Conservation (phyloP, 2,329 filamentous ascomycete species). For the Venturiaceae sp. region DNA sequence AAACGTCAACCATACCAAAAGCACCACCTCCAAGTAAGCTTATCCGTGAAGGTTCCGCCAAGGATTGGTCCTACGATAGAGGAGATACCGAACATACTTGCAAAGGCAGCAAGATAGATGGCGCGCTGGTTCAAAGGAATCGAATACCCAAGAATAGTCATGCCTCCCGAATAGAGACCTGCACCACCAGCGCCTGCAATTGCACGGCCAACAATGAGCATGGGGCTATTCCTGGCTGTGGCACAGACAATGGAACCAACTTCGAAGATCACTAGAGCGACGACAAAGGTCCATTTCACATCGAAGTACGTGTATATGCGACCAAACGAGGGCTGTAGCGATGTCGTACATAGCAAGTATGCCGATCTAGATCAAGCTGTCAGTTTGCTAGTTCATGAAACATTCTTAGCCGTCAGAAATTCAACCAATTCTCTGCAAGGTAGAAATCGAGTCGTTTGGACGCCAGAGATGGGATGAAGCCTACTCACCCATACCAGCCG, state of each 20-base stretch:
- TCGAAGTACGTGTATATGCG: slow-evolving; percentile 52
- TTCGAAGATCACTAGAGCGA: slow-evolving; percentile 35
- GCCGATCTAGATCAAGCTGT: no score
- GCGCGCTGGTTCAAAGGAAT: slow-evolving; percentile 32
- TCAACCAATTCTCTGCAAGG: no score
- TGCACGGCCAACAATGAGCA: slow-evolving; percentile 46
- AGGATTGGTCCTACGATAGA: slow-evolving; percentile 31
- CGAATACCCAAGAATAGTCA: slow-evolving; percentile 39
- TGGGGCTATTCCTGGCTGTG: slow-evolving; percentile 34
- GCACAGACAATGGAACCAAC: slow-evolving; percentile 47
- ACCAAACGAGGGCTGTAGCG: slow-evolving; percentile 36
- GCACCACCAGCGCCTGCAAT: slow-evolving; percentile 44
- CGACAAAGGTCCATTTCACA: slow-evolving; percentile 42
- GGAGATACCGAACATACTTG: slow-evolving; percentile 28
- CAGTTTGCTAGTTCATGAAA: slow-evolving; percentile 18
- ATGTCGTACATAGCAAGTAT: slow-evolving; percentile 38
- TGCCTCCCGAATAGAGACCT: slow-evolving; percentile 41
- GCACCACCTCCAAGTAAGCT: slow-evolving; percentile 28
- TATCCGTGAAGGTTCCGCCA: slow-evolving; percentile 31
- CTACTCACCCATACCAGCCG: slow-evolving; percentile 25
- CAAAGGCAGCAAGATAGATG: slow-evolving; percentile 27
- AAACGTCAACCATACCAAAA: slow-evolving; percentile 24
- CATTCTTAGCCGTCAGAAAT: background rate
- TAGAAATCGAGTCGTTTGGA: background rate
- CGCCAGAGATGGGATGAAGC: background rate